Conservation (phyloP, 345 rosid species). For the Populus tremula region DNA sequence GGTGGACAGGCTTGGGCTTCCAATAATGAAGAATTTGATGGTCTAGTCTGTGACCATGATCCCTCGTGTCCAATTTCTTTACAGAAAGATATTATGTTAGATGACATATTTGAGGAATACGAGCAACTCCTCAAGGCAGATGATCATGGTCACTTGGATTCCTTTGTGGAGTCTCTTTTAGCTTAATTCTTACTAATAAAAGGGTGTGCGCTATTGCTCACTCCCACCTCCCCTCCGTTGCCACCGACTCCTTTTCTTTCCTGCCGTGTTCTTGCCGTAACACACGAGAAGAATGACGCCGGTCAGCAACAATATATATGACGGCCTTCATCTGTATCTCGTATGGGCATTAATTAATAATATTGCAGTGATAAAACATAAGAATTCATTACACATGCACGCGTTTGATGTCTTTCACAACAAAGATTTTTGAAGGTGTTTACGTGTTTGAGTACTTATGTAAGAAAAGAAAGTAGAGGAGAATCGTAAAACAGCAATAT, state of each 20-base stretch:
- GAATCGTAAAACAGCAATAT: too few relatives aligned
- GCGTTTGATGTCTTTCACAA: background rate
- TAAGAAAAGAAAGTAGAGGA: too few relatives aligned
- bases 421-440: too few relatives aligned
- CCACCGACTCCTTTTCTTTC: background rate
- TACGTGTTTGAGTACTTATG: too few relatives aligned
- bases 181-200: background rate
- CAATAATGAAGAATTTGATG: background rate
- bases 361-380: too few relatives aligned
- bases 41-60: background rate
- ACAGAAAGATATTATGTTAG: background rate
- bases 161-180: conserved; percentile 5
- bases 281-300: background rate
- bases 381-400: too few relatives aligned
- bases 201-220: background rate
- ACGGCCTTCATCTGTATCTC: background rate
- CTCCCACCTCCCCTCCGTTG: background rate
- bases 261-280: background rate
- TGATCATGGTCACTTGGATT: background rate
- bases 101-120: conserved; percentile 23
- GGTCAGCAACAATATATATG: background rate
- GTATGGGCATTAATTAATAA: too few relatives aligned
- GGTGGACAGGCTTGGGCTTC: background rate
- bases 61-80: background rate
- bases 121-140: conserved; percentile 15